Conservation (phyloP, 2,329 filamentous ascomycete genomes). For the Fusarium brevicatenulatum region DNA sequence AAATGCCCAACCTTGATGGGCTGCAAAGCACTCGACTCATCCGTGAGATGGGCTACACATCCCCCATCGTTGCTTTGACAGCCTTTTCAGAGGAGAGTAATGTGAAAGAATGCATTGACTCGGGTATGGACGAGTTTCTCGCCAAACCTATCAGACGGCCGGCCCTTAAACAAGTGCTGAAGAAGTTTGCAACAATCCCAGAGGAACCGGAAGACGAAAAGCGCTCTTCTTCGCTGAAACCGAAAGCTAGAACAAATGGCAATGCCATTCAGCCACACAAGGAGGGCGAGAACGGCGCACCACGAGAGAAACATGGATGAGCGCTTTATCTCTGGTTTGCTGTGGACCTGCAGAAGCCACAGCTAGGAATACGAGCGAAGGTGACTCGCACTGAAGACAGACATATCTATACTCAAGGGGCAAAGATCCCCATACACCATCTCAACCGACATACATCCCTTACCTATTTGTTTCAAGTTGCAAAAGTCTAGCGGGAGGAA, state of each 20-base stretch:
- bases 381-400: not conserved
- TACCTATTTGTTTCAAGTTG: conserved; percentile 10
- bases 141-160: conserved; percentile 81
- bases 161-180: conserved; percentile 85
- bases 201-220: conserved; percentile 64
- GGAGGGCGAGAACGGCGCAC: conserved; percentile 26
- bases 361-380: not conserved
- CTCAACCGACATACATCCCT: conserved; percentile 1
- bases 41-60: conserved; percentile 84
- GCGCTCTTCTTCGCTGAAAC: conserved; percentile 26
- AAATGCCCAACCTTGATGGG: conserved; percentile 94
- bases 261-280: conserved; percentile 19
- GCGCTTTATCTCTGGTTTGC: not conserved
- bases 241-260: conserved; percentile 32
- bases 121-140: conserved; percentile 92
- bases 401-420: not conserved
- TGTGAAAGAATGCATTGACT: conserved; percentile 85
- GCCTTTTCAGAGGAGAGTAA: conserved; percentile 93
- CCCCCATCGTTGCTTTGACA: conserved; percentile 89
- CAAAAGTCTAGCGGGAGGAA: conserved; percentile 36
- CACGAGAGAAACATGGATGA: conserved; percentile 36
- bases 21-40: conserved; percentile 88
- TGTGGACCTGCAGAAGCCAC: not conserved
- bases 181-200: conserved; percentile 83
- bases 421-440: not conserved